Evolutionary conservation across 2,329 filamentous ascomycete genomes (phyloP).

Genomic region (Alternaria panax): DNA sequence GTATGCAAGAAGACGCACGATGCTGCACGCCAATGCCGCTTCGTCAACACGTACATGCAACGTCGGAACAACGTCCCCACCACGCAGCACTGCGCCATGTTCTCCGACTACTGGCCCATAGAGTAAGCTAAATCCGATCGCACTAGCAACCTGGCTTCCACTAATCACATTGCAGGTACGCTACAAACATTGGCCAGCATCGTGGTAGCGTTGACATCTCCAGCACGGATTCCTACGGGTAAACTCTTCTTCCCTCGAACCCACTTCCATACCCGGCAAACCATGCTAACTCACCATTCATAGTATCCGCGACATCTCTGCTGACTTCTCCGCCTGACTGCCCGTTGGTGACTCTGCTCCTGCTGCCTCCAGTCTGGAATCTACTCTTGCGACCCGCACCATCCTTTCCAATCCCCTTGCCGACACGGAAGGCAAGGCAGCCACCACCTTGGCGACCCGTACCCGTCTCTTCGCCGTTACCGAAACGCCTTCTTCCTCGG

Average conservation of each 20-base stretch:
- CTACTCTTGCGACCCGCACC: background rate
- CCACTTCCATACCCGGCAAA: background rate
- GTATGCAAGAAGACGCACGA: constrained; percentile 29
- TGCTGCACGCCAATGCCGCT: constrained; percentile 32
- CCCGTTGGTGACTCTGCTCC: background rate
- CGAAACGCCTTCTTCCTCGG: background rate
- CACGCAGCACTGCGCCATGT: constrained; percentile 38
- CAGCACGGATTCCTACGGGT: constrained; percentile 13
- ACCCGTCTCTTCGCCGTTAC: background rate
- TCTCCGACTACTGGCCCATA: constrained; percentile 9
- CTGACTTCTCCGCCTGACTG: constrained; percentile 3
- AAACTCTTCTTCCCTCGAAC: background rate
- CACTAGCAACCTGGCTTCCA: too few species aligned
- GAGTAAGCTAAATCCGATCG: background rate
- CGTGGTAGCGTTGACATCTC: background rate
- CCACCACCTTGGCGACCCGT: background rate
- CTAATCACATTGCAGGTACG: constrained; percentile 1
- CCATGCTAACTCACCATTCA: background rate
- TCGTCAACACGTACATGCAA: constrained; percentile 47
- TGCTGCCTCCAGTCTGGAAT: background rate
- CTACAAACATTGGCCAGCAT: constrained; percentile 14
- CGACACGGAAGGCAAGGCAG: background rate
- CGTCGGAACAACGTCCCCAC: constrained; percentile 28
- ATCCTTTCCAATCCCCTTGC: background rate
- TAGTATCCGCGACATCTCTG: background rate